Conservation (phyloP, 345 rosid species). For the Raphanus sativus region DNA sequence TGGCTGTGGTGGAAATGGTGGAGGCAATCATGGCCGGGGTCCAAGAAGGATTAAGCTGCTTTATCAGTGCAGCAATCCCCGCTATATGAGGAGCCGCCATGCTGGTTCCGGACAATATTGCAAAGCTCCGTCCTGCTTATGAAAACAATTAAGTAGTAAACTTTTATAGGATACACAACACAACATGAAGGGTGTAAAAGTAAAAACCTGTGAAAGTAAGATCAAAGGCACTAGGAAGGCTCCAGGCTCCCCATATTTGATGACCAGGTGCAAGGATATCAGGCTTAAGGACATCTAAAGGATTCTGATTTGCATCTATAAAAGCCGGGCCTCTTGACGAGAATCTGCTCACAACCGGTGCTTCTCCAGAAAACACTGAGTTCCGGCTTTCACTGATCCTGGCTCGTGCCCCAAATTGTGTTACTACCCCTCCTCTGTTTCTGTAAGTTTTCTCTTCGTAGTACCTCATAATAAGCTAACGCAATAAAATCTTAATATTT, state of each 20-base stretch:
- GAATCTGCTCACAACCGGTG: conserved; percentile 68
- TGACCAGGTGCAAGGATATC: conserved; percentile 87
- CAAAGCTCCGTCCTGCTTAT: conserved; percentile 58
- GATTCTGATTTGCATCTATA: conserved; percentile 45
- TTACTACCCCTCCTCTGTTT: conserved; percentile 44
- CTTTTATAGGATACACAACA: not conserved
- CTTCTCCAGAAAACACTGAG: conserved; percentile 49
- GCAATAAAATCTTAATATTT: not conserved
- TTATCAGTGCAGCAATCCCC: conserved; percentile 72
- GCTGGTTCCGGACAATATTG: conserved; percentile 82
- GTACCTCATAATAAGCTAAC: conserved; percentile 32
- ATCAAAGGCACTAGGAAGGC: conserved; percentile 67
- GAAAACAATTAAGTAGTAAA: not conserved
- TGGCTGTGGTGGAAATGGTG: conserved; percentile 75
- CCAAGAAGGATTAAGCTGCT: conserved; percentile 71
- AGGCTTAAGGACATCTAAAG: conserved; percentile 73
- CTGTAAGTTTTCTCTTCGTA: conserved; percentile 56
- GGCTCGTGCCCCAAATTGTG: conserved; percentile 50
- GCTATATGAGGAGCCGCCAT: conserved; percentile 84
- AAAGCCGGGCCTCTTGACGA: conserved; percentile 83
- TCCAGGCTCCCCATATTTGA: conserved; percentile 97
- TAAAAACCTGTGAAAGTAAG: conserved; percentile 50
- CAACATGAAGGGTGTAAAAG: not conserved
- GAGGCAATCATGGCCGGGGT: conserved; percentile 81
- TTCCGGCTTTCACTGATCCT: conserved; percentile 65